These are phyloP conservation scores for Aspergillus fischeri DNA, from an alignment of 2,329 filamentous ascomycete genomes.

Conservation along the genomic window DNA sequence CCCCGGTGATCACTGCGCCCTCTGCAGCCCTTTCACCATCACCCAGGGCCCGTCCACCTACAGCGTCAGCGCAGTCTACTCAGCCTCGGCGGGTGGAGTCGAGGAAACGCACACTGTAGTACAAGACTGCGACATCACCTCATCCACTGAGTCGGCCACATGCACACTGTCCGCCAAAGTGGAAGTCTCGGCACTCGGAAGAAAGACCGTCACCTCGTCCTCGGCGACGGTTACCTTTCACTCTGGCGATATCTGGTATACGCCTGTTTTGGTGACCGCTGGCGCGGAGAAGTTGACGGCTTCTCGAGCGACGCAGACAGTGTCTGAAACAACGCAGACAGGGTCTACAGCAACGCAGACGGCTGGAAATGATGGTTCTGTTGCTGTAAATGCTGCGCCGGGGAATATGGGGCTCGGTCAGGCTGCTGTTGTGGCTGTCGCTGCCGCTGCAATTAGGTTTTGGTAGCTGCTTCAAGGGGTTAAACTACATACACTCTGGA, in stretches of 20 bases:
- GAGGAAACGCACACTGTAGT: constrained; percentile 5
- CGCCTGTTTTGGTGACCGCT: constrained; percentile 12
- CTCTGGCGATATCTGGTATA: constrained; percentile 9
- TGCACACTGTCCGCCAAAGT: constrained; percentile 9
- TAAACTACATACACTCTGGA: neutral
- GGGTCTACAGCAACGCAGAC: constrained; percentile 1
- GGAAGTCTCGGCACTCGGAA: neutral
- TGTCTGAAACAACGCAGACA: too few species aligned
- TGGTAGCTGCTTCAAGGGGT: neutral
- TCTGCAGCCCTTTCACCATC: constrained; percentile 12
- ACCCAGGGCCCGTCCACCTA: constrained; percentile 19
- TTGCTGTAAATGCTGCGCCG: neutral
- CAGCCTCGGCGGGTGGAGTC: constrained; percentile 2
- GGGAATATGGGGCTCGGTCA: constrained; percentile 6
- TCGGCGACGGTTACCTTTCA: constrained; percentile 1
- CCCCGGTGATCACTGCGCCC: constrained; percentile 3
- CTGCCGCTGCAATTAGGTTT: constrained; percentile 26
- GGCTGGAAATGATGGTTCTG: neutral
- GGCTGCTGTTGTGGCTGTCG: constrained; percentile 27
- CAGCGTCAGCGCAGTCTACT: constrained; percentile 7
- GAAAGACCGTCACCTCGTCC: constrained; percentile 1
- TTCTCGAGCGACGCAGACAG: constrained; percentile 8
- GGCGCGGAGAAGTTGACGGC: constrained; percentile 14
- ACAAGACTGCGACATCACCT: constrained; percentile 15
- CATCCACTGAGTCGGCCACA: constrained; percentile 10